Percentiles rank a stretch among this genome's conserved stretches.
These are phyloP conservation scores for Paspalum notatum DNA, from an alignment of 176 grass and related monocot species.

Conservation along the genomic window DNA sequence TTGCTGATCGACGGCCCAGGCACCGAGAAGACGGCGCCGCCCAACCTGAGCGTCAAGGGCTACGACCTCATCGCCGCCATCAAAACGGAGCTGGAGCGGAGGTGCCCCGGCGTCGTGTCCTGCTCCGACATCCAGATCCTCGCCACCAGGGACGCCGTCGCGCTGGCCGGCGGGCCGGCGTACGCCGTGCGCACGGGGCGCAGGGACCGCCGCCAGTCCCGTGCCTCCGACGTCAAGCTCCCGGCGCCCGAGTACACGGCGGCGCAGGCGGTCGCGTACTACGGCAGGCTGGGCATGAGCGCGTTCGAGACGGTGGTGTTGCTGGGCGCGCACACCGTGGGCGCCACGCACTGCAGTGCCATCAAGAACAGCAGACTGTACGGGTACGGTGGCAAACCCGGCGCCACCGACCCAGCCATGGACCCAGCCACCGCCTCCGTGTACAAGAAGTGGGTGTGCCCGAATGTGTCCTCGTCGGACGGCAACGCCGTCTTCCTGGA, in stretches of 20 bases:
- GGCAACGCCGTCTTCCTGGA: conserved; percentile 30
- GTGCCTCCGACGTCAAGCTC: conserved; percentile 29
- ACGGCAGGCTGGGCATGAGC: conserved; percentile 20
- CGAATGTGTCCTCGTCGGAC: conserved; percentile 20
- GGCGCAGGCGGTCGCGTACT: conserved; percentile 30
- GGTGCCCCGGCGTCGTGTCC: conserved; percentile 43
- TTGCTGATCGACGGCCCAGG: conserved; percentile 50
- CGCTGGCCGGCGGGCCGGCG: conserved; percentile 25
- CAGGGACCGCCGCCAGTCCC: conserved; percentile 33
- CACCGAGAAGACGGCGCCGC: conserved; percentile 52
- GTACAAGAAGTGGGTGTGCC: conserved; percentile 39
- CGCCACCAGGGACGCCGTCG: conserved; percentile 47
- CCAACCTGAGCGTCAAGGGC: conserved; percentile 54
- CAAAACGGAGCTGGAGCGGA: conserved; percentile 40
- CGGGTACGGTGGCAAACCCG: conserved; percentile 44
- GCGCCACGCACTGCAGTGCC: conserved; percentile 48
- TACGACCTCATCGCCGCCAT: conserved; percentile 45
- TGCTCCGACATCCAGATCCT: conserved; percentile 54
- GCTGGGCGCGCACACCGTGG: conserved; percentile 56
- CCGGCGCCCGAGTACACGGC: conserved; percentile 30
- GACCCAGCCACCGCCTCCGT: conserved; percentile 6
- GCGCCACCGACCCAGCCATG: conserved; percentile 28
- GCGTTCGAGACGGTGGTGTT: conserved; percentile 51
- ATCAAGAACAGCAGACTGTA: conserved; percentile 51
- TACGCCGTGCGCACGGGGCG: conserved; percentile 55